These are phyloP conservation scores for Cystofilobasidium bisporidii DNA, from an alignment of 768 basidiomycete genomes.

Conservation along the genomic window DNA sequence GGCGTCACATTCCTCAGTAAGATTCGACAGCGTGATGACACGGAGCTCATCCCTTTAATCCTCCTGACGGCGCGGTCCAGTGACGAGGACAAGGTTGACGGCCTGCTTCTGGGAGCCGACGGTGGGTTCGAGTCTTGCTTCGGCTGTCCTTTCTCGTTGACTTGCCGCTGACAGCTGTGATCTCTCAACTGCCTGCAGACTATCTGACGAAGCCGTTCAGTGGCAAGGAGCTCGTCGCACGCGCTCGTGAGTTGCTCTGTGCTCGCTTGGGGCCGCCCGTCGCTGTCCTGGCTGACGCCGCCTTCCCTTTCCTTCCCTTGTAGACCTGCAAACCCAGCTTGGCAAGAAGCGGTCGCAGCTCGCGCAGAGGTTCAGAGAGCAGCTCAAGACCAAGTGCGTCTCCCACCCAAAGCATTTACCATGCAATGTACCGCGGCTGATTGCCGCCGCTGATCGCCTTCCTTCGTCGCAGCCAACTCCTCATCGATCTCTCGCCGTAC, in stretches of 20 bases:
- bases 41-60: constrained; percentile 37
- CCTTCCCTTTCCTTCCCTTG: background rate
- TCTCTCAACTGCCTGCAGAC: constrained; percentile 26
- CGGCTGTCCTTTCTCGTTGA: background rate
- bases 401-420: too few relatives aligned
- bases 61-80: constrained; percentile 37
- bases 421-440: too few relatives aligned
- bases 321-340: background rate
- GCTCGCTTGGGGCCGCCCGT: too few relatives aligned
- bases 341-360: constrained; percentile 4
- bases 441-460: background rate
- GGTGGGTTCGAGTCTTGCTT: background rate
- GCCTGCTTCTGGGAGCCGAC: constrained; percentile 40
- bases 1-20: constrained; percentile 38
- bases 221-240: constrained; percentile 41
- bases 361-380: background rate
- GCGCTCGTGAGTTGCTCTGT: constrained; percentile 31
- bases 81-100: constrained; percentile 41
- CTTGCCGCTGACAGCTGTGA: background rate
- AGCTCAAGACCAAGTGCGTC: constrained; percentile 5
- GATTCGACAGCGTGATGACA: constrained; percentile 24
- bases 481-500: background rate
- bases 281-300: too few relatives aligned
- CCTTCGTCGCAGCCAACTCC: background rate
- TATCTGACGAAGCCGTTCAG: constrained; percentile 44